A percentile compares a stretch with the other conserved stretches of the same genome.
Evolutionary conservation across 306 rosid species (phyloP).

Genomic region (Sechiopsis laciniata): DNA sequence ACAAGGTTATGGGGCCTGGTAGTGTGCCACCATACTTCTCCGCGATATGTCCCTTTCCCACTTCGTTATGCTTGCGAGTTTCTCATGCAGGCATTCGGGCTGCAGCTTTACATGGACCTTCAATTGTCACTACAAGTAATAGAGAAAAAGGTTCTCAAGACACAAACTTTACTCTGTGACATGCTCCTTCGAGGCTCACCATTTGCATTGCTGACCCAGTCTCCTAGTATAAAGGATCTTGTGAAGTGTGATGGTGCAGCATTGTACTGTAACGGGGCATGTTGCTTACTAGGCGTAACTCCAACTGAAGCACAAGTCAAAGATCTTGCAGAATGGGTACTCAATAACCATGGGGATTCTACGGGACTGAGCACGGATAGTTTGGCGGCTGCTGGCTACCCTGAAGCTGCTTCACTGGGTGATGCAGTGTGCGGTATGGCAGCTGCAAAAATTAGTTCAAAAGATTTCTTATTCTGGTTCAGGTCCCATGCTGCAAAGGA

Average conservation of each 20-base stretch:
- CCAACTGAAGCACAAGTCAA: constrained; percentile 72
- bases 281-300: constrained; percentile 66
- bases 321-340: constrained; percentile 67
- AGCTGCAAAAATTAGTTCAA: constrained; percentile 46
- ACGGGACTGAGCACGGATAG: constrained; percentile 72
- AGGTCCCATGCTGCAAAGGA: constrained; percentile 68
- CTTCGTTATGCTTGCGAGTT: constrained; percentile 86
- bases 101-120: constrained; percentile 67
- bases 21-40: constrained; percentile 74
- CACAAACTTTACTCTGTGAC: constrained; percentile 72
- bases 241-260: constrained; percentile 90
- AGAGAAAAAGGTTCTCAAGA: constrained; percentile 56
- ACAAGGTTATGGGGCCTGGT: constrained; percentile 83
- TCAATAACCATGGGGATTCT: constrained; percentile 51
- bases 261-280: constrained; percentile 49
- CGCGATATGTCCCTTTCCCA: constrained; percentile 67
- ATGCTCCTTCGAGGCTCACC: constrained; percentile 85
- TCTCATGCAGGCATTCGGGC: constrained; percentile 72
- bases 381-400: constrained; percentile 75
- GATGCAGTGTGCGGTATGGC: constrained; percentile 80
- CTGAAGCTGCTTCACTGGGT: constrained; percentile 56
- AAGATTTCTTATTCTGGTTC: constrained; percentile 82
- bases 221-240: constrained; percentile 72
- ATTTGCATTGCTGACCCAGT: constrained; percentile 48
- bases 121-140: constrained; percentile 57